These are phyloP conservation scores for Tylopilus cervinicoccineus DNA, from an alignment of 768 basidiomycete species.

Conservation along the genomic window DNA sequence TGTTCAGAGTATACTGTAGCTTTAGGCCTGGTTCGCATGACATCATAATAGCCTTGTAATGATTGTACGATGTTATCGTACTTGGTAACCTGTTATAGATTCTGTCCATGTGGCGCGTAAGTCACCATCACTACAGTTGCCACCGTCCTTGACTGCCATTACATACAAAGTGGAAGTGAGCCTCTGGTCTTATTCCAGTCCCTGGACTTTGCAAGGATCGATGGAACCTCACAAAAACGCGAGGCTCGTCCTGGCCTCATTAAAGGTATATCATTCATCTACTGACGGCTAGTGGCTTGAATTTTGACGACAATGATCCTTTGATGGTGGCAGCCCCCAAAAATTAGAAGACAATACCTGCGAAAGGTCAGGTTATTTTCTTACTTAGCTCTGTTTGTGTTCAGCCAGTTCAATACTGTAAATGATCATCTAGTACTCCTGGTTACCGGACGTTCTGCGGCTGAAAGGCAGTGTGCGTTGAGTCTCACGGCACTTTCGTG, in stretches of 20 bases:
- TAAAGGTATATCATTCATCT: conserved; percentile 23
- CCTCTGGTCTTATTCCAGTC: not conserved
- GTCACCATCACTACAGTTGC: not conserved
- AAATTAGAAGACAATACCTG: conserved; percentile 48
- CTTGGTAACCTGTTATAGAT: conserved; percentile 1
- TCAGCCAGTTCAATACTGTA: not conserved
- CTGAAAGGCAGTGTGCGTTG: conserved; percentile 73
- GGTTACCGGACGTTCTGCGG: conserved; percentile 85
- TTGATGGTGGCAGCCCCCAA: conserved; percentile 32
- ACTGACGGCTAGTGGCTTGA: not conserved
- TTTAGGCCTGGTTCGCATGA: not conserved
- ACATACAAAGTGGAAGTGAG: not conserved
- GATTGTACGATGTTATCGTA: conserved; percentile 3
- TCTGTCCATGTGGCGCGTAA: not conserved
- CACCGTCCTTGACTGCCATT: not conserved
- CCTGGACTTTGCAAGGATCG: not conserved
- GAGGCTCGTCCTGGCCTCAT: conserved; percentile 14
- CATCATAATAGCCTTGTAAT: conserved; percentile 1
- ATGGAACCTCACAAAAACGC: conserved; percentile 25
- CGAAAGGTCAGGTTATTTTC: conserved; percentile 40
- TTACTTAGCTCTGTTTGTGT: not conserved
- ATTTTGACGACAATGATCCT: not conserved
- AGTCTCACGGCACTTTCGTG: not conserved
- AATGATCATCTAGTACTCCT: conserved; percentile 59
- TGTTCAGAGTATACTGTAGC: conserved; percentile 16